Evolutionary conservation across 306 rosid genomes (phyloP).

Genomic region (Fagus crenata): DNA sequence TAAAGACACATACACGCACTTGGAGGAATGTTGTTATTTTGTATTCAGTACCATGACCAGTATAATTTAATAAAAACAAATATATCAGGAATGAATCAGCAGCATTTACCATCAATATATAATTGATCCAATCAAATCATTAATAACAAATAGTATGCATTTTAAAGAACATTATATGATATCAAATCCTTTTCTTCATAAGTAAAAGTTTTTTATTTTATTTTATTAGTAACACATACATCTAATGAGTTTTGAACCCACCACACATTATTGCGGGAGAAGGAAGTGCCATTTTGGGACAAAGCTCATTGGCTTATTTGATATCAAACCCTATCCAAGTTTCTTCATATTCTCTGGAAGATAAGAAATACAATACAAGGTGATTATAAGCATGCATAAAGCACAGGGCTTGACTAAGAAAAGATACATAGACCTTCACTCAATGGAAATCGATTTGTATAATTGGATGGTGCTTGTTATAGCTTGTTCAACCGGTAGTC

Average conservation of each 20-base stretch:
- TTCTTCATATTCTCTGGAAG: constrained; percentile 17
- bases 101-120: not conserved
- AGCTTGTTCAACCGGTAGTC: constrained; percentile 91
- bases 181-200: too few species aligned
- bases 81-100: not conserved
- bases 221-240: too few species aligned
- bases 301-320: not conserved
- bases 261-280: too few species aligned
- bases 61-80: not conserved
- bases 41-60: not conserved
- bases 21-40: not conserved
- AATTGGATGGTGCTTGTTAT: constrained; percentile 72
- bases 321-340: not conserved
- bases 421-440: constrained; percentile 37
- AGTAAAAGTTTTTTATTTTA: too few species aligned
- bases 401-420: constrained; percentile 29
- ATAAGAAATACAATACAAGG: constrained; percentile 10
- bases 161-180: too few species aligned
- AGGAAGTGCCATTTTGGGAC: too few species aligned
- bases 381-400: constrained; percentile 16
- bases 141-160: not conserved
- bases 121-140: not conserved
- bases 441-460: constrained; percentile 67
- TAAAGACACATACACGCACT: not conserved
- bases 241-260: too few species aligned